phyloP scores from a whole-genome alignment of 169 alveolate genomes.

The Pseudocohnilembus persalinus region DNA sequence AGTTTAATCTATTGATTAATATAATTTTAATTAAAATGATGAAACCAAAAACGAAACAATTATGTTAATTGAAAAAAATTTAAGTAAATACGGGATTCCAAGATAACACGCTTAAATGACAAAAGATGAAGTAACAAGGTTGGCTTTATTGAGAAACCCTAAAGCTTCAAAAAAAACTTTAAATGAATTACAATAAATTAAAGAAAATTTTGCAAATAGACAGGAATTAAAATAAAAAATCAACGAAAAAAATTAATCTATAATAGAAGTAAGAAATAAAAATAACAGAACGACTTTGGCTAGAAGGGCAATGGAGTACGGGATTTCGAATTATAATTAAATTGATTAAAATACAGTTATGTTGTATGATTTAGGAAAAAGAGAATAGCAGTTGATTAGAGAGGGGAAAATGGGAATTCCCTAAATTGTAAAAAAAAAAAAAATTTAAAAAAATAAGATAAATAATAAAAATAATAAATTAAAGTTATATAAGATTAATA shows the following conservation, averaged over 20 bases:
- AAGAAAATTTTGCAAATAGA: conserved; percentile 33
- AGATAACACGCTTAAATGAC: neutral
- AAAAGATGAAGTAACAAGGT: conserved; percentile 22
- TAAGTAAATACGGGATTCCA: neutral
- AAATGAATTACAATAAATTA: conserved; percentile 23
- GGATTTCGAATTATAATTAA: conserved; percentile 26
- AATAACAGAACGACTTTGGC: conserved; percentile 29
- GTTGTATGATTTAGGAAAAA: conserved; percentile 28
- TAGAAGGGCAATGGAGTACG: conserved; percentile 43
- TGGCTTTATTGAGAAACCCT: conserved; percentile 38
- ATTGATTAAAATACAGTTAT: conserved; percentile 33
- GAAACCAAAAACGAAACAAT: conserved; percentile 6
- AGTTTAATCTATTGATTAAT: neutral
- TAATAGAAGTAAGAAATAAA: conserved; percentile 15
- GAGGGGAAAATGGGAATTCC: conserved; percentile 13
- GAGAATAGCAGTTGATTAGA: conserved; percentile 17
- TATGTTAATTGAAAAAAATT: neutral
- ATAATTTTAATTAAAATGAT: neutral
- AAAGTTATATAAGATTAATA: no score
- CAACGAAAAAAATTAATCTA: conserved; percentile 5
- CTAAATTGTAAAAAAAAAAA: neutral
- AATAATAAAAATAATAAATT: no score
- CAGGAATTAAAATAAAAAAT: conserved; percentile 10
- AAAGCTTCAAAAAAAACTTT: conserved; percentile 45
- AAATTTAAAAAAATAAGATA: no score